Evolutionary conservation across 176 grass and related monocot species (phyloP).

Genomic region (Triticum timopheevii): DNA sequence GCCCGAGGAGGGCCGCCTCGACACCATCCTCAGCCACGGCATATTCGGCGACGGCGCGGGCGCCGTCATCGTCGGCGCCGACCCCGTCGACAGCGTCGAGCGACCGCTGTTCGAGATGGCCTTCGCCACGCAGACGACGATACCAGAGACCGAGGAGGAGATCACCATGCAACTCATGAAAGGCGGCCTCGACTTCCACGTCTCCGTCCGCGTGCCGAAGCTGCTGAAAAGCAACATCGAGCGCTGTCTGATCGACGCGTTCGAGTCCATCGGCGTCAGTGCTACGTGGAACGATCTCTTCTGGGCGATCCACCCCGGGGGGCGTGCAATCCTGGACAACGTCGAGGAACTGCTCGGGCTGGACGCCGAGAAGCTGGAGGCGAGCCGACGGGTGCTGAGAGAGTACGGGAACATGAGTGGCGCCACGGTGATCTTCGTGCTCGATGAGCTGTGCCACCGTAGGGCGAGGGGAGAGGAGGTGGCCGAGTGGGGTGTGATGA

Average conservation of each 20-base stretch:
- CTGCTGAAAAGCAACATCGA: background rate
- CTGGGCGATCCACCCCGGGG: background rate
- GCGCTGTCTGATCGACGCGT: background rate
- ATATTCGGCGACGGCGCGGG: slow-evolving; percentile 1
- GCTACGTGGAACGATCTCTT: background rate
- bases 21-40: slow-evolving; percentile 7
- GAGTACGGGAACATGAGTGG: slow-evolving; percentile 11
- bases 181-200: slow-evolving; percentile 13
- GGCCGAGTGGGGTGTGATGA: background rate
- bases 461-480: background rate
- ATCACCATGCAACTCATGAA: slow-evolving; percentile 5
- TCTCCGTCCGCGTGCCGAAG: slow-evolving; percentile 3
- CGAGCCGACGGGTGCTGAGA: background rate
- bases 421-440: slow-evolving; percentile 10
- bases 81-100: background rate
- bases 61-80: background rate
- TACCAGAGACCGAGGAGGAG: background rate
- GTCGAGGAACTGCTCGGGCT: background rate
- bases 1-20: background rate
- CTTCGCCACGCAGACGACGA: background rate
- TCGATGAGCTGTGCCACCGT: background rate
- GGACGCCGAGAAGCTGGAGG: background rate
- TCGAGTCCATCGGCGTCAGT: background rate
- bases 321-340: background rate
- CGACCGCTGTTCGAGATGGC: background rate